Conservation (phyloP, 139 green algal species). For the Axilococcus clingmanii region DNA sequence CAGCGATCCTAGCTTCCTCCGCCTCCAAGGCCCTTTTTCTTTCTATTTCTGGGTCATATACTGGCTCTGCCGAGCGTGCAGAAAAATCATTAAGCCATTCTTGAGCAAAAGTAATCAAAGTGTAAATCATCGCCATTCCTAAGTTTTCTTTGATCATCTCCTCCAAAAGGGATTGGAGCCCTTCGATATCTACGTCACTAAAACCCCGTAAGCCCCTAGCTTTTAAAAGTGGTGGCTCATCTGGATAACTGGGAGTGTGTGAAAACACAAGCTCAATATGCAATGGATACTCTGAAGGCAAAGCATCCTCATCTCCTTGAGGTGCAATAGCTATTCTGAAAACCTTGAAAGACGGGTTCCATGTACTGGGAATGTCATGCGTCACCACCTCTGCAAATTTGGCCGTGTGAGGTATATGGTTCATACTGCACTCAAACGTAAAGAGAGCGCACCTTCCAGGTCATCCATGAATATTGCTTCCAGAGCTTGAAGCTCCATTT, state of each 20-base stretch:
- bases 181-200: constrained; percentile 48
- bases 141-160: constrained; percentile 38
- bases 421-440: too few relatives aligned
- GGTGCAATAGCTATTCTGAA: constrained; percentile 21
- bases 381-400: constrained; percentile 22
- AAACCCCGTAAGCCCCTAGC: constrained; percentile 50
- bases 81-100: constrained; percentile 36
- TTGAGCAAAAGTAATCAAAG: constrained; percentile 46
- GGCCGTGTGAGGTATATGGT: too few relatives aligned
- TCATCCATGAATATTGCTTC: constrained; percentile 44
- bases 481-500: constrained; percentile 47
- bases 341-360: constrained; percentile 2
- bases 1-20: constrained; percentile 53
- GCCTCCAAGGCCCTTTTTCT: constrained; percentile 36
- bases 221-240: constrained; percentile 40
- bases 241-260: constrained; percentile 38
- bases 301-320: constrained; percentile 7
- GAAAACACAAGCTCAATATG: constrained; percentile 33
- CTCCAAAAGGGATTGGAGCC: constrained; percentile 27
- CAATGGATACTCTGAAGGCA: neutral
- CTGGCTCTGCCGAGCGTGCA: constrained; percentile 6
- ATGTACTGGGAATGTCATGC: constrained; percentile 19
- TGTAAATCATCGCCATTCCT: constrained; percentile 38
- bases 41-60: constrained; percentile 31
- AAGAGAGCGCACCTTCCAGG: constrained; percentile 17